These are phyloP conservation scores for Monosporascus sp. DNA, from an alignment of 2,329 filamentous ascomycete species.

Conservation along the genomic window DNA sequence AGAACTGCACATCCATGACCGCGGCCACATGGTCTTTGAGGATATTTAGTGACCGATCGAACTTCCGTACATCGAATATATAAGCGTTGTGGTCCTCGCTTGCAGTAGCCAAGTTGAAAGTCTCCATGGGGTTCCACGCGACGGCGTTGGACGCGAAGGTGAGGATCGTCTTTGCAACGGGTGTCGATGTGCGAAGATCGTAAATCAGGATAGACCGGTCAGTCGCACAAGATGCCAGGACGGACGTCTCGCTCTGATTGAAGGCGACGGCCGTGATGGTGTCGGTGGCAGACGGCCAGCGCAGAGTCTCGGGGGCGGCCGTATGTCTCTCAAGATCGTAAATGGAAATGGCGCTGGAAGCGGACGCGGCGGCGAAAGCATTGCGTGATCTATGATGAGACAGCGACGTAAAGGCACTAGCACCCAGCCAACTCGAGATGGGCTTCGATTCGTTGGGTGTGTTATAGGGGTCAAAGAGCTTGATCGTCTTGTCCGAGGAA, in stretches of 20 bases:
- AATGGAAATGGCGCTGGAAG: slow-evolving; percentile 71
- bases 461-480: slow-evolving; percentile 87
- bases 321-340: slow-evolving; percentile 82
- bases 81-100: slow-evolving; percentile 85
- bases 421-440: slow-evolving; percentile 77
- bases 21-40: slow-evolving; percentile 62
- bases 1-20: slow-evolving; percentile 95
- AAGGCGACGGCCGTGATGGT: slow-evolving; percentile 86
- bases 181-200: slow-evolving; percentile 80
- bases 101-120: slow-evolving; percentile 88
- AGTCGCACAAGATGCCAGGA: slow-evolving; percentile 77
- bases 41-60: slow-evolving; percentile 81
- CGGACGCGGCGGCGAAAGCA: slow-evolving; percentile 69
- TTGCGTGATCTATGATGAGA: slow-evolving; percentile 76
- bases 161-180: slow-evolving; percentile 74
- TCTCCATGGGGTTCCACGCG: slow-evolving; percentile 94
- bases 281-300: slow-evolving; percentile 83
- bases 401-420: slow-evolving; percentile 74
- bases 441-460: slow-evolving; percentile 64
- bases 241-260: slow-evolving; percentile 89
- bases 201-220: slow-evolving; percentile 88
- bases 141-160: slow-evolving; percentile 79
- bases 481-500: slow-evolving; percentile 78
- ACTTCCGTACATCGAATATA: slow-evolving; percentile 90
- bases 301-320: slow-evolving; percentile 73